Percentiles rank a stretch among this genome's conserved stretches.
These are phyloP conservation scores for Debaryomyces udenii DNA, from an alignment of 1,139 yeast genomes.

Conservation along the genomic window DNA sequence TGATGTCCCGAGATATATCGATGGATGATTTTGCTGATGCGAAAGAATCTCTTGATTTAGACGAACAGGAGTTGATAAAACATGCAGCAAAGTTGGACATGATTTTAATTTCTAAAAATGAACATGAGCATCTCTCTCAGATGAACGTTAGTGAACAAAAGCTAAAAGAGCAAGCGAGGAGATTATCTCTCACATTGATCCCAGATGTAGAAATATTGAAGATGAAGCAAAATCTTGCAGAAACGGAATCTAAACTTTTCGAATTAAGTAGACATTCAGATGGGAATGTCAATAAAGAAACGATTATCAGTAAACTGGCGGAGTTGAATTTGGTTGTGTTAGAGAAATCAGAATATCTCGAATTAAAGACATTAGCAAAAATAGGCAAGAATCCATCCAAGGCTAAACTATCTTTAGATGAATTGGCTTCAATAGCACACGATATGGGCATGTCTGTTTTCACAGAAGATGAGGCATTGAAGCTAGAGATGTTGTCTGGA, in stretches of 20 bases:
- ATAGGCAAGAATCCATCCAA: slow-evolving; percentile 17
- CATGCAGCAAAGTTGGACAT: slow-evolving; percentile 42
- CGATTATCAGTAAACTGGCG: slow-evolving; percentile 37
- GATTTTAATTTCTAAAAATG: slow-evolving; percentile 32
- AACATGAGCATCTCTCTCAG: slow-evolving; percentile 21
- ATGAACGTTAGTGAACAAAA: slow-evolving; percentile 17
- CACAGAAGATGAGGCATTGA: slow-evolving; percentile 38
- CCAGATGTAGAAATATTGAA: slow-evolving; percentile 31
- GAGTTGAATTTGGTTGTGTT: slow-evolving; percentile 41
- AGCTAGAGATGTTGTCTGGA: slow-evolving; percentile 20
- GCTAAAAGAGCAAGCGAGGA: slow-evolving; percentile 21
- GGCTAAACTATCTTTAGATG: slow-evolving; percentile 20
- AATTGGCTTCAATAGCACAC: slow-evolving; percentile 22
- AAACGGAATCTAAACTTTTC: slow-evolving; percentile 35
- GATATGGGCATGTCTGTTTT: slow-evolving; percentile 45
- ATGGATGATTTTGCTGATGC: slow-evolving; percentile 34
- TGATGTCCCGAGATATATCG: not conserved
- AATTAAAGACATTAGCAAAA: slow-evolving; percentile 21
- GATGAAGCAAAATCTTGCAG: slow-evolving; percentile 36
- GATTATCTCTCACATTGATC: slow-evolving; percentile 19
- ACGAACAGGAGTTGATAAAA: slow-evolving; percentile 29
- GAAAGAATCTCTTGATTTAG: slow-evolving; percentile 35
- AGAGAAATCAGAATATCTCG: slow-evolving; percentile 34
- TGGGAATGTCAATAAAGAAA: slow-evolving; percentile 25
- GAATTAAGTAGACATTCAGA: slow-evolving; percentile 23